Evolutionary conservation across 805 yeast genomes (phyloP).

Genomic region (Kodamaea nitidulidarum): DNA sequence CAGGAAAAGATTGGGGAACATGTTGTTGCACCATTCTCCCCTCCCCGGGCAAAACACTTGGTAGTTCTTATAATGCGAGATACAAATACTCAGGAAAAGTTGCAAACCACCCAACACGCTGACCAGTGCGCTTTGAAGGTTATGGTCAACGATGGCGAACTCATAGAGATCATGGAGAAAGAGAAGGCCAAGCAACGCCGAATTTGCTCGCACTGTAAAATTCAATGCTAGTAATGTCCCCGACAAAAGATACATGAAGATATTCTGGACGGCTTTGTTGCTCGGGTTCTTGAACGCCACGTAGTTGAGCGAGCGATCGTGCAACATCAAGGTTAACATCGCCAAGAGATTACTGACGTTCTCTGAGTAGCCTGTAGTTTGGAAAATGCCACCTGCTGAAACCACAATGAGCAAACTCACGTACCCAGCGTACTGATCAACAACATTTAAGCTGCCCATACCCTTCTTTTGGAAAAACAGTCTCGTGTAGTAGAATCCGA

Average conservation of each 20-base stretch:
- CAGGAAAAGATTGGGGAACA: constrained; percentile 56
- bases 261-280: constrained; percentile 19
- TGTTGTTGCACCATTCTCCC: constrained; percentile 71
- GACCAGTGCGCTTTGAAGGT: constrained; percentile 16
- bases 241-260: constrained; percentile 36
- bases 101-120: constrained; percentile 55
- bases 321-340: constrained; percentile 50
- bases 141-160: constrained; percentile 14
- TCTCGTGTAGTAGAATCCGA: constrained; percentile 49
- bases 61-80: constrained; percentile 53
- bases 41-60: constrained; percentile 60
- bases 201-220: constrained; percentile 69
- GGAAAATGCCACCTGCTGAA: constrained; percentile 80
- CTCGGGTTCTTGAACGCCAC: constrained; percentile 14
- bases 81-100: constrained; percentile 44
- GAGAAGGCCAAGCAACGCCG: constrained; percentile 65
- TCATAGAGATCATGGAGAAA: constrained; percentile 54
- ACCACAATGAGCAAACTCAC: constrained; percentile 48
- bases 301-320: constrained; percentile 36
- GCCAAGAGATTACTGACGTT: constrained; percentile 60
- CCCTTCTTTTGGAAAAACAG: constrained; percentile 12
- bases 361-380: constrained; percentile 74
- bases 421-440: constrained; percentile 4
- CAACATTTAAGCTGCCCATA: background rate
- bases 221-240: constrained; percentile 56